Evolutionary conservation across 345 rosid species (phyloP), one percentile per base, ranked within the genome.

Genomic region (Sapria himalayana): DNA sequence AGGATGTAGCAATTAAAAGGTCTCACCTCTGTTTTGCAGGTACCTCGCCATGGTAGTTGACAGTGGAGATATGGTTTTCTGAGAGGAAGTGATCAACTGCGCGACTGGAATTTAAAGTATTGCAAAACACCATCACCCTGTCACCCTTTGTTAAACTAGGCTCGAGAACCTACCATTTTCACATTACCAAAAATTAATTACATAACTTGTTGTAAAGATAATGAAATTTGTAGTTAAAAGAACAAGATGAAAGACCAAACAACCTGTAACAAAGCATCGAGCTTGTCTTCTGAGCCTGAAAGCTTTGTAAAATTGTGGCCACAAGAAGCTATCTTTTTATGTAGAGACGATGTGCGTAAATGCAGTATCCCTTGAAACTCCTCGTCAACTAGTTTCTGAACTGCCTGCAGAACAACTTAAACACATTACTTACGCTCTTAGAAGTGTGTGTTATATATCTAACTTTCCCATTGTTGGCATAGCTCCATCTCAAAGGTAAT

Each of bases 41-140:
- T 49, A 81, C 91, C 65, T 86, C 93, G 7, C 94, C 94, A 14
- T 81, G 94, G 63, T 86, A 86, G 57, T 86, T 86, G 44, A 86
- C 94, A 39, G 92, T 74, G 18, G 76, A 66, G 22, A 78, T 46
- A 60, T 78, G 89, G 57, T 76, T 68, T 55, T 81, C 92, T 35
- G 66, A 43, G 40, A 86, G 94, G 61, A 64, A 86, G 59, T 81
- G 97, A 65, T 81, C 94, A 27, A 68, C 94, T 0, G 94, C 94
- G 20, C 89, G 89, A 48, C 94, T 81, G 48, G 89, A 86, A 61
- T 74, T 78, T 62, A 86, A 58, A 9, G 89, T 86, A 56, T 86
- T 81, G 49, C 94, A 86, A 56, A 78, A 78, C 27, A 76, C 89
- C 94, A 86, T 86, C 60, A 86, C 92, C 51, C 68, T 78, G 62